A percentile compares a stretch with the other conserved stretches of the same genome.
These are phyloP conservation scores for Hyphodiscus hymeniophilus DNA, from an alignment of 495 filamentous ascomycete species.

Conservation along the genomic window DNA sequence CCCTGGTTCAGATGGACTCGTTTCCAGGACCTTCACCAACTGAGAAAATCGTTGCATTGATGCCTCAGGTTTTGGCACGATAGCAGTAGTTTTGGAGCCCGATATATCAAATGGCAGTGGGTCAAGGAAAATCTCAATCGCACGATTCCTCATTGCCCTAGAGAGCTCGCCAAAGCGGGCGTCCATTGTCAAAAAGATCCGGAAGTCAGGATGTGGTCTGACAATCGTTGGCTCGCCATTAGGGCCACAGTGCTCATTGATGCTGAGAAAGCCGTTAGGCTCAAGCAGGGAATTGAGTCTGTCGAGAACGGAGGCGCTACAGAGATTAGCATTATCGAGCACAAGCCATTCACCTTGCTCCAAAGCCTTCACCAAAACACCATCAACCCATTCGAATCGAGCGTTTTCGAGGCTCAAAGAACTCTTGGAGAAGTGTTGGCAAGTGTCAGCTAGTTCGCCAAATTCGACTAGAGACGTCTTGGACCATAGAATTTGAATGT, in stretches of 20 bases:
- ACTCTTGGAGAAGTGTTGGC: slow-evolving; percentile 30
- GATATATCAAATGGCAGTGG: slow-evolving; percentile 6
- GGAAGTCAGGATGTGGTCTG: slow-evolving; percentile 75
- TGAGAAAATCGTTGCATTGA: slow-evolving; percentile 13
- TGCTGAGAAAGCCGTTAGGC: slow-evolving; percentile 74
- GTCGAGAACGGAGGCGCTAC: slow-evolving; percentile 89
- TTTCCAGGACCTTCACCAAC: slow-evolving; percentile 1
- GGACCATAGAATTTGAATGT: slow-evolving; percentile 2
- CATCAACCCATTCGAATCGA: slow-evolving; percentile 94
- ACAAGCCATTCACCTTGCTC: slow-evolving; percentile 86
- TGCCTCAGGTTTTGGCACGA: slow-evolving; percentile 8
- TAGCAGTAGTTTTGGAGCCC: background rate
- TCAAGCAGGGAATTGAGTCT: slow-evolving; percentile 91
- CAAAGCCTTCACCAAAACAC: slow-evolving; percentile 78
- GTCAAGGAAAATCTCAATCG: slow-evolving; percentile 78
- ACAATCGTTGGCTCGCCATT: slow-evolving; percentile 78
- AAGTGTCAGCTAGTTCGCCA: slow-evolving; percentile 14
- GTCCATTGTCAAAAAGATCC: slow-evolving; percentile 92
- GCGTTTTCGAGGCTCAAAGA: slow-evolving; percentile 50
- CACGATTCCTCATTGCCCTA: slow-evolving; percentile 92
- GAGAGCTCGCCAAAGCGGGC: slow-evolving; percentile 90
- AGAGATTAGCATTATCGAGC: slow-evolving; percentile 94
- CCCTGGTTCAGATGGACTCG: slow-evolving; percentile 17
- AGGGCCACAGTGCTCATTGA: slow-evolving; percentile 82
- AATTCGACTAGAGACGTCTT: slow-evolving; percentile 15